Evolutionary conservation across 176 grass and related monocot genomes (phyloP).

Genomic region (Echinochloa phyllopogon): DNA sequence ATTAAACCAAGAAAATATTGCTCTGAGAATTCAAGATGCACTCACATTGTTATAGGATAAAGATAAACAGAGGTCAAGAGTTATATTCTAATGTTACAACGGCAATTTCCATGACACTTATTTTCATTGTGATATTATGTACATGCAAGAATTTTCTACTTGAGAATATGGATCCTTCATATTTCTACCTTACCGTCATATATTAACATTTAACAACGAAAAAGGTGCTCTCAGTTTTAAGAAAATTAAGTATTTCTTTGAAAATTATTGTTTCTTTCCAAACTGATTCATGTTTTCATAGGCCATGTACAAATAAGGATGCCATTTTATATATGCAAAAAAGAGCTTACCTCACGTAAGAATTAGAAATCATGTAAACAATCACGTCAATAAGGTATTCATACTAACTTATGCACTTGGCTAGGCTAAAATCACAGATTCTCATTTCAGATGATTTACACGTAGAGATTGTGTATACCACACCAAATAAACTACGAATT

Average conservation of each 20-base stretch:
- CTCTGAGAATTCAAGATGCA: too few species aligned
- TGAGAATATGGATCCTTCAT: not conserved
- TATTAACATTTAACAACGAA: not conserved
- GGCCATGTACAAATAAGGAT: not conserved
- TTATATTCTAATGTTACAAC: too few species aligned
- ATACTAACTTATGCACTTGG: not conserved
- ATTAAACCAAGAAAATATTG: too few species aligned
- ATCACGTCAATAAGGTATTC: not conserved
- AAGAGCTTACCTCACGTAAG: not conserved
- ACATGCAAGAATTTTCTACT: not conserved
- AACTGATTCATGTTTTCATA: not conserved
- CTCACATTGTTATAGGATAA: too few species aligned
- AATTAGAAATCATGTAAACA: not conserved
- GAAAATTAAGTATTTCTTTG: not conserved
- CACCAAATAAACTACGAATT: not conserved
- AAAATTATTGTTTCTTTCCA: conserved; percentile 9
- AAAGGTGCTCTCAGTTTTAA: not conserved
- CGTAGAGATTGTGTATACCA: too few species aligned
- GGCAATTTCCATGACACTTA: not conserved
- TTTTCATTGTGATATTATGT: not conserved
- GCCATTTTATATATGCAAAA: not conserved
- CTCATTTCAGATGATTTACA: not conserved
- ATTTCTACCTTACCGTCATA: not conserved
- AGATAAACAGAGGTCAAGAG: too few species aligned
- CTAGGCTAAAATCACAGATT: not conserved